Base-by-base conservation (phyloP, 306 rosid species). In the Medicago ruthenica region DNA sequence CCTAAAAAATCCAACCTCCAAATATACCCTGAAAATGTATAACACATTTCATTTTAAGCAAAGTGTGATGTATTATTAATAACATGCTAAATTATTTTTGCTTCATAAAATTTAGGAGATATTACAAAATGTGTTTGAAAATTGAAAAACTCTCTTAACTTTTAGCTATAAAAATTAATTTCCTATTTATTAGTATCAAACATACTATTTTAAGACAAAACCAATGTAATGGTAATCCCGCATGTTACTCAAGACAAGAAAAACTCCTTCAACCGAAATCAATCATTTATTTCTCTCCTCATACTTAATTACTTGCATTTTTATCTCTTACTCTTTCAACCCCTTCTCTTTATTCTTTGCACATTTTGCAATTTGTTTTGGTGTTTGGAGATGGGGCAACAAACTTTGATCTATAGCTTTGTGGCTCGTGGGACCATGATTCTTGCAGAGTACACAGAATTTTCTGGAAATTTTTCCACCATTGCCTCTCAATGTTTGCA, bases 401-500 rank as follows among this genome's bases (percentile, higher is more conserved):
- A 94, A 81, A 83, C 94, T 73, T 78, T 94, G 94, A 94, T 94
- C 87, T 94, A 94, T 72, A 94, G 98, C 86, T 91, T 94, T 76
- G 98, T 94, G 69, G 96, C 98, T 70, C 90, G 98, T 53, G 98
- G 98, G 15, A 87, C 85, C 34, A 68, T 88, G 75, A n/a, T 94
- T 64, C 92, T 94, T 39, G 92, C 90, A 4, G 98, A 94, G 77
- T 94, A 80, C 81, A 94, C 94, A 1, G 97, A 90, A 78, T 91
- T 94, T 61, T 83, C 89, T 27, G 97, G 98, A 18, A 94, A 94
- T 57, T 94, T 94, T 81, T 79, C 81, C 1, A 55, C 85, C 73
- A 81, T 94, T 82, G 98, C 98, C 8, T 66, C 89, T 37, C 98
- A 94, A 77, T 94, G 98, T 85, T 96, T 94, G 57, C 98, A 94